These are phyloP conservation scores for Candida labiduridarum DNA, from an alignment of 1,139 yeast species.

Conservation along the genomic window DNA sequence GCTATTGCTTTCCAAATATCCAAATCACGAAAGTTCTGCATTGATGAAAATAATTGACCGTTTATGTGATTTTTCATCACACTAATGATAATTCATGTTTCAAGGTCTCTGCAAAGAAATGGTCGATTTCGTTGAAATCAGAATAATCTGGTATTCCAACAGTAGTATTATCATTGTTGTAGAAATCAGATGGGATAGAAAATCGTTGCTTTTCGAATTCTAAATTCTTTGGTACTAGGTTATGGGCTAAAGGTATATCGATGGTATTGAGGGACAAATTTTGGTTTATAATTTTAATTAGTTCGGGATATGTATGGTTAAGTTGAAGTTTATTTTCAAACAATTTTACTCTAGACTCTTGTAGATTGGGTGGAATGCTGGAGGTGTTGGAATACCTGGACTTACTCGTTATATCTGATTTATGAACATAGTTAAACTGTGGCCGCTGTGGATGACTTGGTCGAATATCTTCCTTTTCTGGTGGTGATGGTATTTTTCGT, in stretches of 20 bases:
- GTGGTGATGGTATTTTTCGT: slow-evolving; percentile 1
- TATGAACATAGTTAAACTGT: not conserved
- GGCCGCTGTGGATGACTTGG: slow-evolving; percentile 2
- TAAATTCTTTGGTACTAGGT: slow-evolving; percentile 28
- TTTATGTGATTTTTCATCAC: slow-evolving; percentile 11
- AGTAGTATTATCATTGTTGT: not conserved
- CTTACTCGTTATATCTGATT: not conserved
- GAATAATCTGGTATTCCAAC: not conserved
- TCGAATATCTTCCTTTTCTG: slow-evolving; percentile 9
- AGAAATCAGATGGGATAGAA: slow-evolving; percentile 8
- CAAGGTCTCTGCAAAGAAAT: slow-evolving; percentile 21
- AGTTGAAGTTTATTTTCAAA: slow-evolving; percentile 7
- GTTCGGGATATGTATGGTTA: slow-evolving; percentile 20
- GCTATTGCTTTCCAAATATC: slow-evolving; percentile 2
- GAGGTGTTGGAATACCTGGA: not conserved
- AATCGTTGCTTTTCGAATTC: slow-evolving; percentile 23
- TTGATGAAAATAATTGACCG: slow-evolving; percentile 13
- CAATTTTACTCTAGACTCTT: slow-evolving; percentile 11
- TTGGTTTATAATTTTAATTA: slow-evolving; percentile 22
- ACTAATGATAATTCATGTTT: slow-evolving; percentile 7
- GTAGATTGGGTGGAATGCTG: not conserved
- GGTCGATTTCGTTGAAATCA: slow-evolving; percentile 27
- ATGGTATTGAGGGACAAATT: slow-evolving; percentile 17
- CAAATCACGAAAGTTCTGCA: slow-evolving; percentile 4
- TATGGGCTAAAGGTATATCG: slow-evolving; percentile 26